Evolutionary conservation across 371 early-diverging fungal genomes (phyloP).

Genomic region (Coemansia sp.): DNA sequence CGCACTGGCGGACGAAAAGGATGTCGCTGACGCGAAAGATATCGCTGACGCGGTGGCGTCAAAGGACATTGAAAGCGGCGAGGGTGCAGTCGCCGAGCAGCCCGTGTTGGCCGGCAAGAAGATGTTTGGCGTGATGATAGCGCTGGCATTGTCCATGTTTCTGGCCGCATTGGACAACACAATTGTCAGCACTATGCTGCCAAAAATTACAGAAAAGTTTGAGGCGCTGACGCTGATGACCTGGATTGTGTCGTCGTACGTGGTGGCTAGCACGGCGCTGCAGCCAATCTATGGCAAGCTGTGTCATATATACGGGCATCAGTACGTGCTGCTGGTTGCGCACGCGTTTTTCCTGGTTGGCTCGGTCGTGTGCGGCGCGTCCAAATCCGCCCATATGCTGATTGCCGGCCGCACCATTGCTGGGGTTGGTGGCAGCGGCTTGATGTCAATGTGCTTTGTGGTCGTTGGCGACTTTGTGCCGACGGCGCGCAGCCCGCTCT

Average conservation of each 20-base stretch:
- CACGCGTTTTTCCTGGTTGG: conserved; percentile 58
- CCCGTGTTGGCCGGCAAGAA: conserved; percentile 24
- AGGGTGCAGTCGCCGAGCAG: not conserved
- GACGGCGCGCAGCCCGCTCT: conserved; percentile 56
- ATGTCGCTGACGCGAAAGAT: not conserved
- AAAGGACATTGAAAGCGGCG: not conserved
- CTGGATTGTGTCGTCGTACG: conserved; percentile 57
- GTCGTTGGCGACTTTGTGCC: conserved; percentile 43
- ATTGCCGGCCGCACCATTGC: conserved; percentile 69
- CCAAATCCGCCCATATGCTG: conserved; percentile 58
- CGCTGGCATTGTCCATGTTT: conserved; percentile 57
- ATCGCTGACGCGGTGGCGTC: not conserved
- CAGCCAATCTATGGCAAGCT: conserved; percentile 63
- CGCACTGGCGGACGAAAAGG: not conserved
- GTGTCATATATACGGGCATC: conserved; percentile 55
- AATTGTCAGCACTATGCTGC: conserved; percentile 73
- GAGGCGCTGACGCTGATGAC: conserved; percentile 51
- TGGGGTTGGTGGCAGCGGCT: conserved; percentile 70
- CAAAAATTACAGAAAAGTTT: conserved; percentile 72
- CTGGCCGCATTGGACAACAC: conserved; percentile 69
- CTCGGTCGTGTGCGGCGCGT: conserved; percentile 58
- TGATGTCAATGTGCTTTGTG: conserved; percentile 60
- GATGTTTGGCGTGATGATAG: conserved; percentile 42
- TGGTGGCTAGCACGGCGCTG: conserved; percentile 60
- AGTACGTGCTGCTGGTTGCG: conserved; percentile 54